Evolutionary conservation across 371 early-diverging fungal genomes (phyloP).

Genomic region (Nematocida sp.): DNA sequence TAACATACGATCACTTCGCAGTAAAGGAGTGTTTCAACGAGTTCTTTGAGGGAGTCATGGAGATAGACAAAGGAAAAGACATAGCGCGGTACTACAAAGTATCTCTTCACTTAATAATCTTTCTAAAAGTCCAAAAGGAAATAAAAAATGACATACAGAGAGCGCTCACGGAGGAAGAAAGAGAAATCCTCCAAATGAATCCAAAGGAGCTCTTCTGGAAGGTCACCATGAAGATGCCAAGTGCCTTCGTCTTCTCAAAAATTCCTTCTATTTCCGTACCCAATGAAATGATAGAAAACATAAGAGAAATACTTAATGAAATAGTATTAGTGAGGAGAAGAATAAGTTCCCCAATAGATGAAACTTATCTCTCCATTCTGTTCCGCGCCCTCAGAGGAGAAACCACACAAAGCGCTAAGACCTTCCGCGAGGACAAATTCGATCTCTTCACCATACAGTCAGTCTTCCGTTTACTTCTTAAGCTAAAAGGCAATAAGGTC

Average conservation of each 20-base stretch:
- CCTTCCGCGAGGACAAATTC: constrained; percentile 24
- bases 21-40: constrained; percentile 48
- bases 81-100: constrained; percentile 31
- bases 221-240: constrained; percentile 36
- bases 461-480: constrained; percentile 22
- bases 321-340: neutral
- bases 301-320: constrained; percentile 25
- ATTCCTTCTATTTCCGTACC: constrained; percentile 19
- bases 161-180: neutral
- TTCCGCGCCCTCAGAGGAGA: constrained; percentile 12
- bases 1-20: constrained; percentile 23
- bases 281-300: constrained; percentile 9
- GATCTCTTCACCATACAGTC: constrained; percentile 1
- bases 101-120: constrained; percentile 43
- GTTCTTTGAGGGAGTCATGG: constrained; percentile 49
- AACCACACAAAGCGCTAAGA: neutral
- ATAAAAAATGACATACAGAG: constrained; percentile 16
- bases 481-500: constrained; percentile 12
- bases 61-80: constrained; percentile 37
- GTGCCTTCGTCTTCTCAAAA: constrained; percentile 8
- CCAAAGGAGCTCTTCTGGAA: constrained; percentile 18
- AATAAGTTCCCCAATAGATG: neutral
- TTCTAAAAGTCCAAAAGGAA: constrained; percentile 30
- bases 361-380: constrained; percentile 16
- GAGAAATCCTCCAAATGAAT: constrained; percentile 10